Evolutionary conservation across 371 early-diverging fungal genomes (phyloP).

Genomic region (Mucor mucedo): DNA sequence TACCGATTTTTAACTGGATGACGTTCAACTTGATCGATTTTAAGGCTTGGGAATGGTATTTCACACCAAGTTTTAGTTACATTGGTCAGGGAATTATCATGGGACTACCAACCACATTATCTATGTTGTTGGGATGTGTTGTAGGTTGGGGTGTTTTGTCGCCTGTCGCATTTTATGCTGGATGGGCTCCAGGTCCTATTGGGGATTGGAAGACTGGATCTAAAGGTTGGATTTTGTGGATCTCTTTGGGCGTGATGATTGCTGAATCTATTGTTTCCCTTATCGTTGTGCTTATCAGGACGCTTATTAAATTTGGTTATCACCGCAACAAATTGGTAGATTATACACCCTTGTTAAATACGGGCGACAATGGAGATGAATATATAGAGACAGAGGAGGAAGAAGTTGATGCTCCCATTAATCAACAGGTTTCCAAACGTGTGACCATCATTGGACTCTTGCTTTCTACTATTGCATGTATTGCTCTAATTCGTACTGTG

Average conservation of each 20-base stretch:
- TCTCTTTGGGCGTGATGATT: slow-evolving; percentile 85
- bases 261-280: slow-evolving; percentile 76
- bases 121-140: slow-evolving; percentile 72
- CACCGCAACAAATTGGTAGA: neutral
- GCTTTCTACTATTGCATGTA: slow-evolving; percentile 61
- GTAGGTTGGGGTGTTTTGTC: slow-evolving; percentile 85
- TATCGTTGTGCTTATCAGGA: slow-evolving; percentile 52
- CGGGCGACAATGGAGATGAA: slow-evolving; percentile 1
- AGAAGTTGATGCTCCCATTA: slow-evolving; percentile 48
- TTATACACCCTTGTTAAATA: too few species aligned
- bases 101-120: slow-evolving; percentile 37
- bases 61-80: slow-evolving; percentile 79
- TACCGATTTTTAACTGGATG: slow-evolving; percentile 74
- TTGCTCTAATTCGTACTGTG: slow-evolving; percentile 61
- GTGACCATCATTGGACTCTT: slow-evolving; percentile 67
- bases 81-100: slow-evolving; percentile 87
- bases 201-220: slow-evolving; percentile 75
- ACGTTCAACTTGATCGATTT: slow-evolving; percentile 49
- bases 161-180: slow-evolving; percentile 67
- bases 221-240: slow-evolving; percentile 86
- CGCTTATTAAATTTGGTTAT: slow-evolving; percentile 22
- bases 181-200: slow-evolving; percentile 82
- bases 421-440: slow-evolving; percentile 60
- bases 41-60: slow-evolving; percentile 75
- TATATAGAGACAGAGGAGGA: slow-evolving; percentile 22